Evolutionary conservation across 768 basidiomycete species (phyloP).

Genomic region (Grammothele lineata): DNA sequence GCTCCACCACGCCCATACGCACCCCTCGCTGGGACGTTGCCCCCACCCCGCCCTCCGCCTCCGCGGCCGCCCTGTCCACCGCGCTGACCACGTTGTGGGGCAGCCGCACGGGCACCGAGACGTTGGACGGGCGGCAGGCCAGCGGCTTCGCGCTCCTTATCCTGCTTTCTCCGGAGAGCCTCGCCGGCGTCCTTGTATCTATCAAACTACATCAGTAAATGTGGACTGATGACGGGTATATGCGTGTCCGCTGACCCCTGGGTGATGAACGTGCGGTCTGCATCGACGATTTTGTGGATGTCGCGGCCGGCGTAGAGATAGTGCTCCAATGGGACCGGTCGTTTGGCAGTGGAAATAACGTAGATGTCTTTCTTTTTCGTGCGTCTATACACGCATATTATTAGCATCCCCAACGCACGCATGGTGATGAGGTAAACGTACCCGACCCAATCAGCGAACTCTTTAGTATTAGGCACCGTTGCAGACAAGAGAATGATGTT

Average conservation of each 20-base stretch:
- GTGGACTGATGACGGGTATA: constrained; percentile 2
- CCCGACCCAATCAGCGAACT: constrained; percentile 99
- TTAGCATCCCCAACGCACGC: too few relatives aligned
- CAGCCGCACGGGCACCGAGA: constrained; percentile 74
- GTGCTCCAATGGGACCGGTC: constrained; percentile 96
- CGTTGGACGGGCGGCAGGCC: constrained; percentile 84
- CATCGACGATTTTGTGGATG: constrained; percentile 88
- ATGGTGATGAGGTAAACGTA: constrained; percentile 34
- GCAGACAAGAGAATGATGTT: constrained; percentile 96
- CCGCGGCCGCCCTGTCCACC: constrained; percentile 45
- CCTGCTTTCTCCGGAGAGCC: constrained; percentile 88
- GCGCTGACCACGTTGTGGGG: constrained; percentile 42
- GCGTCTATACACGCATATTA: constrained; percentile 64
- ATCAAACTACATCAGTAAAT: constrained; percentile 1
- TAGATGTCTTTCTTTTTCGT: constrained; percentile 99
- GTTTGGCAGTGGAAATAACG: constrained; percentile 93
- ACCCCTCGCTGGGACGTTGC: constrained; percentile 33
- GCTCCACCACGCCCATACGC: constrained; percentile 31
- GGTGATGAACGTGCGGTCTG: constrained; percentile 64
- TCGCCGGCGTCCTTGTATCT: constrained; percentile 92
- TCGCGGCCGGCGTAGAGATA: constrained; percentile 94
- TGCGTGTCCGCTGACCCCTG: constrained; percentile 50
- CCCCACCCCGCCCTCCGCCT: constrained; percentile 34
- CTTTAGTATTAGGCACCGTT: constrained; percentile 96
- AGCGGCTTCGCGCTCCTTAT: constrained; percentile 95